phyloP scores from a whole-genome alignment of 768 basidiomycete species.

The Kwoniella shandongensis region DNA sequence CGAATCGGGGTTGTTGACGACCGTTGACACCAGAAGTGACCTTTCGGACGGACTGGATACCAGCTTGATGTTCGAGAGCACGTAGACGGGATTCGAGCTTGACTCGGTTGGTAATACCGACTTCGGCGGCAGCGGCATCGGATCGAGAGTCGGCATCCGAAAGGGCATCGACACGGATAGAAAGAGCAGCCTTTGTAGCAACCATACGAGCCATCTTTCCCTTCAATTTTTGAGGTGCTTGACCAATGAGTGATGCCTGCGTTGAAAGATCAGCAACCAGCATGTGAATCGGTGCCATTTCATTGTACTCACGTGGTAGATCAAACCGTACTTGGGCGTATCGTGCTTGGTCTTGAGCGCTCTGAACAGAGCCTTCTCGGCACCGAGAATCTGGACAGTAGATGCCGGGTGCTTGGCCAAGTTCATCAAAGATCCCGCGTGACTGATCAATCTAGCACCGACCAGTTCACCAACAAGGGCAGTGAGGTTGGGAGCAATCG shows the following conservation, averaged over 20 bases:
- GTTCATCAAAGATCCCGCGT: constrained; percentile 57
- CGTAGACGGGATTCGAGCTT: constrained; percentile 94
- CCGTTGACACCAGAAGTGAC: constrained; percentile 58
- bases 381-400: constrained; percentile 58
- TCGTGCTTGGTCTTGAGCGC: constrained; percentile 59
- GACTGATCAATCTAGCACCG: constrained; percentile 70
- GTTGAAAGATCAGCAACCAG: constrained; percentile 6
- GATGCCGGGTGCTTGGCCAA: constrained; percentile 59
- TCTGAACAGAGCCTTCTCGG: constrained; percentile 58
- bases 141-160: constrained; percentile 84
- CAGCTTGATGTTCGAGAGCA: constrained; percentile 78
- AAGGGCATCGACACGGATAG: constrained; percentile 95
- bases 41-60: constrained; percentile 69
- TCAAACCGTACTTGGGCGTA: constrained; percentile 87
- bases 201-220: constrained; percentile 99
- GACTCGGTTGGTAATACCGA: constrained; percentile 88
- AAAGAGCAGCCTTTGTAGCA: constrained; percentile 94
- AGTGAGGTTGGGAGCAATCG: constrained; percentile 95
- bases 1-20: constrained; percentile 72
- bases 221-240: constrained; percentile 96
- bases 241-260: constrained; percentile 90
- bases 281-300: neutral
- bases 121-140: constrained; percentile 72
- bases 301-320: constrained; percentile 82
- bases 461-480: constrained; percentile 76